Evolutionary conservation across 2,329 filamentous ascomycete species (phyloP), one percentile per base, ranked within the genome.

Genomic region (Colletotrichum limetticola): DNA sequence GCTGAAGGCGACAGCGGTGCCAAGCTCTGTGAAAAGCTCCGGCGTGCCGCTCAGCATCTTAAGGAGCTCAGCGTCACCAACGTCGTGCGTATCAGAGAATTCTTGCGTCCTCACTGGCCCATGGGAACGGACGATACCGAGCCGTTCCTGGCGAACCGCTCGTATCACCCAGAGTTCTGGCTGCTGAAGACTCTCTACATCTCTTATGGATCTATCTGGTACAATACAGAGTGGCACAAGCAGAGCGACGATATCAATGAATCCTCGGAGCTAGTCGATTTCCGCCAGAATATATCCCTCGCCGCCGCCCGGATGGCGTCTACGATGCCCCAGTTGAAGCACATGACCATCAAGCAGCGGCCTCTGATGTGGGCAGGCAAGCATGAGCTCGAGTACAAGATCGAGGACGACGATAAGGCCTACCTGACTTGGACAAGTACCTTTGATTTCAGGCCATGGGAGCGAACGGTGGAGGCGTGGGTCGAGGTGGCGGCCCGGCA

Each of bases 351-450:
- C 42, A 70, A 66, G 46, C 76, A 77, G 61, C 68, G 76, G n/a
- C 75, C 75, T 19, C 69, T 77, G 16, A 76, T 77, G 76, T 77
- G 75, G 67, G 76, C 76, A 1, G 76, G 76, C n/a, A 76, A 74
- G 70, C 76, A 77, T 52, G 58, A 72, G 32, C 73, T 77, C 22
- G 62, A 66, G 52, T 77, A 77, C 62, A 53, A 24, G 12, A 71
- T 75, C 16, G 37, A 68, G 14, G 52, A 68, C 22, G 30, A 26
- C 9, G 30, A 49, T 6, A 60, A 49, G 49, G 73, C 74, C 8
- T 69, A 16, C 26, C 8, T 77, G 42, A 62, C 68, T 6, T 76
- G 76, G 74, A 67, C 55, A 3, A 77, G 76, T 66, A 76, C 76
- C 5, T 77, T 77, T 42, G 72, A 67, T 1, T 77, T 77, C 55